Base-by-base conservation (phyloP, 306 rosid genomes). In the Vigna reflexopilosa region DNA sequence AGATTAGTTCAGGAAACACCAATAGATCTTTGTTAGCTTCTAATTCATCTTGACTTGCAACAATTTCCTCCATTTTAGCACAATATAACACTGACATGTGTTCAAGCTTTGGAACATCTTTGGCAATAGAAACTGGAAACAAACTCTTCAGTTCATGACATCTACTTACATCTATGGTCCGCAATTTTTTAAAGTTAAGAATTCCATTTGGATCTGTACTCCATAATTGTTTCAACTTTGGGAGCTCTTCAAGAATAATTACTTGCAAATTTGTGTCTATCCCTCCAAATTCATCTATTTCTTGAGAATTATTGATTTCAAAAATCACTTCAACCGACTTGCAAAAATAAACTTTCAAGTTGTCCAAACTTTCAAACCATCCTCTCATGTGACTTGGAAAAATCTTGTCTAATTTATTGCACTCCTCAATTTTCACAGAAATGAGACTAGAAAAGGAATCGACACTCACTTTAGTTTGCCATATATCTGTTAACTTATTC, bases 121-220 rank as follows among this genome's bases (percentile, higher is more conserved):
- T 70, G 26, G 77, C 73, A 20, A 76, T 38, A 10, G 74, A 70
- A 52, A 36, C 22, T 67, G 77, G 85, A 4, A 82, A 77, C 7
- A 82, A 11, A 71, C 48, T 52, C 17, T 30, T n/a, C 1, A 64
- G 16, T n/a, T 38, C 19, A 1, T 38, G 0, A 9, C 70, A 64
- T n/a, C 0, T 0, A 64, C 0, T 0, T 3, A 64, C 70, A 0
- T 34, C 4, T 38, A 38, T 12, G 40, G 28, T 47, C 9, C 6
- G 44, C 26, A 42, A 17, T 4, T 67, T 22, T 55, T 55, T 38
- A 10, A 59, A 36, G 77, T 47, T 20, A 10, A 72, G 66, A 38
- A 55, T 72, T 55, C 66, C 77, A 55, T 9, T 14, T 54, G 32
- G 52, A 55, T 20, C 48, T 20, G 0, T 40, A 15, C 52, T 55